Percentiles rank a stretch among this genome's conserved stretches.
phyloP scores from a whole-genome alignment of 2,329 filamentous ascomycete species.

The Paecilomyces sp. region DNA sequence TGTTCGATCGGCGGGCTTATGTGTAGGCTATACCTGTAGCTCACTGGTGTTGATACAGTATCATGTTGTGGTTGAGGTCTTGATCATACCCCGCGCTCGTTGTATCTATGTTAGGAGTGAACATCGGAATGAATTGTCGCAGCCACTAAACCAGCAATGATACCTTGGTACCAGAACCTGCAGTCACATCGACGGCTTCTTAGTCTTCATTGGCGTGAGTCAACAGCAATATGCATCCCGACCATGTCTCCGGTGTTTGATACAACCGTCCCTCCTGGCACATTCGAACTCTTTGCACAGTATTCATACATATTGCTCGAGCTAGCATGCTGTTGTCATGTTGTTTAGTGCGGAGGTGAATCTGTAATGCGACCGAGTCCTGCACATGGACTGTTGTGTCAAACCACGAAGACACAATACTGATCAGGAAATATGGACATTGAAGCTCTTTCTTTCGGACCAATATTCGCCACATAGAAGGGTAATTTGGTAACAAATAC shows the following conservation, averaged over 20 bases:
- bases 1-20: background rate
- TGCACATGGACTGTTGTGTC: background rate
- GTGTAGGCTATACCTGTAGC: background rate
- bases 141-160: background rate
- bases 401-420: no score
- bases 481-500: no score
- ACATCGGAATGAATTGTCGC: background rate
- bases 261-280: background rate
- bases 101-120: background rate
- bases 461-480: no score
- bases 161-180: background rate
- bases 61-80: background rate
- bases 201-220: background rate
- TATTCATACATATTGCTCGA: no score
- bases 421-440: no score
- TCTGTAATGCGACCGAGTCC: background rate
- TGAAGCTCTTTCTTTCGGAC: no score
- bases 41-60: background rate
- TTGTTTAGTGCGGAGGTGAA: background rate
- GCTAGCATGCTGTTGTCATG: no score
- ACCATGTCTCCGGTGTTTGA: background rate
- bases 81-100: background rate
- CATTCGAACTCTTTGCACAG: background rate
- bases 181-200: background rate
- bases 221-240: background rate